Base-by-base conservation (phyloP, 345 rosid species). In the Microcos paniculata region DNA sequence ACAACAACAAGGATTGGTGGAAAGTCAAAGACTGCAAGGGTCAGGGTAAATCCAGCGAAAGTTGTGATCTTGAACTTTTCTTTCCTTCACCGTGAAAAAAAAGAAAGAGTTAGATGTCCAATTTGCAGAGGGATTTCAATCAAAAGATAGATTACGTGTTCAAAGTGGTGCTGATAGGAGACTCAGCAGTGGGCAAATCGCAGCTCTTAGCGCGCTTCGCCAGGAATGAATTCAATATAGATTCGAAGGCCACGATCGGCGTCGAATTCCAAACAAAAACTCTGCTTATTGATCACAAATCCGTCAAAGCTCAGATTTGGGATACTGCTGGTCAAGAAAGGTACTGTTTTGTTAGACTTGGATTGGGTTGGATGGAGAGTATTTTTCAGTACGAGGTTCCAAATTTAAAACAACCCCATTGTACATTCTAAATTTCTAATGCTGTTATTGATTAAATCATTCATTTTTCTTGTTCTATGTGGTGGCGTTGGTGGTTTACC, bases 61-160 rank as follows among this genome's bases (percentile, higher is more conserved):
- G 38, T 28, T 33, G 23, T 8, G 46, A 19, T 62, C 45, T 33
- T 62, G 43, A 31, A 9, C 1, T 62, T 62, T 31, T 33, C 12
- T 31, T 33, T 21, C 66, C 15, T 48, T 48, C 19, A 18, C 15
- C 3, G 13, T 13, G 23, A 2, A 56, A 5, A 6, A 2, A 12
- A 0, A 24, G 16, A 57, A 0, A 56, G 16, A 24, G 1, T 23
- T 35, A 26, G 35, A 69, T 69, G 73, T 49, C 73, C 0, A 69
- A 19, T 49, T 51, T 69, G 59, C 73, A 69, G 49, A 69, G 79
- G 33, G 85, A 83, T 70, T 77, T 78, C 58, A 79, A 75, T 72
- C 85, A 82, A 77, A 85, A 80, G 82, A 82, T 85, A 70, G 88
- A 85, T 75, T 85, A 85, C 35, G 88, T 85, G 11, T 85, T 85